These are phyloP conservation scores for Blastomyces percursus DNA, from an alignment of 2,329 filamentous ascomycete genomes.

Conservation along the genomic window DNA sequence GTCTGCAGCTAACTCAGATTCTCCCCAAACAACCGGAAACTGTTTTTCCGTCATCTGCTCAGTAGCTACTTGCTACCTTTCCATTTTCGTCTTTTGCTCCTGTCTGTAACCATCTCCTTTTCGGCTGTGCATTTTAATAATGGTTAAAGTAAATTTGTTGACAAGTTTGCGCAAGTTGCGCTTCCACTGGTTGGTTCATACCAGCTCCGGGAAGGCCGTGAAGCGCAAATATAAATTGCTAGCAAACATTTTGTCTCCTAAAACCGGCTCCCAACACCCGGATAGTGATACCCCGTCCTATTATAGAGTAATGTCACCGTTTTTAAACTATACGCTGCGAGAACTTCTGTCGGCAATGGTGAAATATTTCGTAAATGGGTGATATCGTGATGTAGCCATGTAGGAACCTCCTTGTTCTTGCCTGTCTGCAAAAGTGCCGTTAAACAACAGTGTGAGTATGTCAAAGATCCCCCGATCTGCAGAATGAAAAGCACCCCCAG, in stretches of 20 bases:
- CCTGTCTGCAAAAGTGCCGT: not conserved
- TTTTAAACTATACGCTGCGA: not conserved
- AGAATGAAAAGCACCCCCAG: not conserved
- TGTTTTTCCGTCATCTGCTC: not conserved
- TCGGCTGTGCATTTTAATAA: not conserved
- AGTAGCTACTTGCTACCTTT: not conserved
- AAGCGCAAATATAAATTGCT: not conserved
- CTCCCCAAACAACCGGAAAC: not conserved
- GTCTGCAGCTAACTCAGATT: not conserved
- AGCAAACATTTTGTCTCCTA: not conserved
- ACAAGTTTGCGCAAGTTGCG: not conserved
- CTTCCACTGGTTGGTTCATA: no score
- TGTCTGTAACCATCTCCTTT: not conserved
- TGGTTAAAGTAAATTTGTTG: not conserved
- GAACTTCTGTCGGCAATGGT: not conserved
- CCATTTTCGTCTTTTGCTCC: not conserved
- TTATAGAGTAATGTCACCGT: not conserved
- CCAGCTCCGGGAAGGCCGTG: not conserved
- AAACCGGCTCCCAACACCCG: no score
- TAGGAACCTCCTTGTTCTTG: not conserved
- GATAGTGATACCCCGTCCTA: not conserved
- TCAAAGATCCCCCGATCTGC: not conserved
- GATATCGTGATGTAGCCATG: not conserved
- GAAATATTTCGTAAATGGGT: not conserved
- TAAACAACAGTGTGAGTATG: not conserved